A percentile compares a stretch with the other conserved stretches of the same genome.
Conservation (phyloP, 2,329 filamentous ascomycete species). For the Coleophoma eucalyptorum region DNA sequence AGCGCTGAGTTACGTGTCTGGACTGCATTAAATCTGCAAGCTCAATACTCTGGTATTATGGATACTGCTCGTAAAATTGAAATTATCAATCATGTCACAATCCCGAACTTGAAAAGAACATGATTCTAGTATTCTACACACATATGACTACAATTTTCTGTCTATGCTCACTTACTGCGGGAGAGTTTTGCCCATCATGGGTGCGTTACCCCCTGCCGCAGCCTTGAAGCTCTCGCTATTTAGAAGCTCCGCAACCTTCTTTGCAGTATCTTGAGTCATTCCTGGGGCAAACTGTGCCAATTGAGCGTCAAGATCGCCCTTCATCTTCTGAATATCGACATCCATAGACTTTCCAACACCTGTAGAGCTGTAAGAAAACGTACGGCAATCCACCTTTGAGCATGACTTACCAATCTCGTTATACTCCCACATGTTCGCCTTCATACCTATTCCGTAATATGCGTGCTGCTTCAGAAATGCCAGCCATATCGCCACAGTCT, state of each 20-base stretch:
- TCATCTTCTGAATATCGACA: constrained; percentile 37
- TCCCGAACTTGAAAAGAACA: too few relatives aligned
- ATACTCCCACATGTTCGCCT: constrained; percentile 95
- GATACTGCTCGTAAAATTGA: too few relatives aligned
- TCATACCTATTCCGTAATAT: constrained; percentile 97
- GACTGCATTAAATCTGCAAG: too few relatives aligned
- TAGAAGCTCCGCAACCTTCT: constrained; percentile 55
- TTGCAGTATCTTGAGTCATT: constrained; percentile 43
- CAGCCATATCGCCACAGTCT: constrained; percentile 87
- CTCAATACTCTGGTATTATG: too few relatives aligned
- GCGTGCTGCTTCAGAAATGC: constrained; percentile 89
- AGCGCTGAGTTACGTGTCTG: too few relatives aligned
- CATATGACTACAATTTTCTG: too few relatives aligned
- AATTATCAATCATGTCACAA: too few relatives aligned
- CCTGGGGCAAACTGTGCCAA: constrained; percentile 54
- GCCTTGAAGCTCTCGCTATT: constrained; percentile 42
- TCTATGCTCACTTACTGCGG: too few relatives aligned
- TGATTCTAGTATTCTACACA: too few relatives aligned
- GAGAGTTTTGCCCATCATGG: constrained; percentile 13
- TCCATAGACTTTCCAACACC: constrained; percentile 51
- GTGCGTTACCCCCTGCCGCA: constrained; percentile 21
- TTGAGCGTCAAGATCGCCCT: constrained; percentile 40
- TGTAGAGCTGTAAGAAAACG: constrained; percentile 23
- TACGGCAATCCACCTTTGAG: not conserved
- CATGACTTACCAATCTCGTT: constrained; percentile 58